Percentiles rank a stretch among this genome's conserved stretches.
Evolutionary conservation across 2,329 filamentous ascomycete species (phyloP).

Genomic region (Alternaria incomplexa): DNA sequence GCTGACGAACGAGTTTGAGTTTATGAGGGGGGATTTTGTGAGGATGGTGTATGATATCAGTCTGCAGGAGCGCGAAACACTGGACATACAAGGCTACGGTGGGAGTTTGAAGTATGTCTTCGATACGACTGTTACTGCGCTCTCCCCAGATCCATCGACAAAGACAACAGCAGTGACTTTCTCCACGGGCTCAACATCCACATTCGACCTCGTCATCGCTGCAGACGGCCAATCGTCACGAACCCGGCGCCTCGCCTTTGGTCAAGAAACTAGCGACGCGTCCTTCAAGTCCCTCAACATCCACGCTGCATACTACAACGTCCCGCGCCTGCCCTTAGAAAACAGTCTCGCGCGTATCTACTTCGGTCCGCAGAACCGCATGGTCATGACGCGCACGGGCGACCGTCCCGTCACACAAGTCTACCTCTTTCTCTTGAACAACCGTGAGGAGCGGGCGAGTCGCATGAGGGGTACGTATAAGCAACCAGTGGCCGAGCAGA

Average conservation of each 20-base stretch:
- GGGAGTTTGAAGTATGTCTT: constrained; percentile 18
- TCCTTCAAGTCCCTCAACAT: constrained; percentile 19
- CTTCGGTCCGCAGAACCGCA: constrained; percentile 13
- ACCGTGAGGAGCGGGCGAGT: not conserved
- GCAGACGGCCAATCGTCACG: constrained; percentile 35
- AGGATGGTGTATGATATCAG: constrained; percentile 36
- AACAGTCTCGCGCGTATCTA: constrained; percentile 16
- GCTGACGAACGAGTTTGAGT: constrained; percentile 39
- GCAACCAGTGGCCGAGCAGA: constrained; percentile 50
- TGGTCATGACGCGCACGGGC: constrained; percentile 28
- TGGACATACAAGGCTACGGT: constrained; percentile 13
- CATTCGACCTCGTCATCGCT: constrained; percentile 34
- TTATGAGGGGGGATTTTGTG: constrained; percentile 41
- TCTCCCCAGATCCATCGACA: constrained; percentile 17
- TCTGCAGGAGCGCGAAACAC: constrained; percentile 18
- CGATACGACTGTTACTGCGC: constrained; percentile 17
- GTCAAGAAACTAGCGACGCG: constrained; percentile 16
- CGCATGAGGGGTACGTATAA: constrained; percentile 21
- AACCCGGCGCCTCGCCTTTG: constrained; percentile 31
- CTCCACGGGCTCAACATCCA: constrained; percentile 12
- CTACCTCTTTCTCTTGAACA: constrained; percentile 28
- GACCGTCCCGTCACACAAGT: constrained; percentile 26
- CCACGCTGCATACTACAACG: constrained; percentile 34
- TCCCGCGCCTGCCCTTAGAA: constrained; percentile 26
- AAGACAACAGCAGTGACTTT: constrained; percentile 25